Conservation (phyloP, 495 filamentous ascomycete genomes). For the Aspergillus campestris region DNA sequence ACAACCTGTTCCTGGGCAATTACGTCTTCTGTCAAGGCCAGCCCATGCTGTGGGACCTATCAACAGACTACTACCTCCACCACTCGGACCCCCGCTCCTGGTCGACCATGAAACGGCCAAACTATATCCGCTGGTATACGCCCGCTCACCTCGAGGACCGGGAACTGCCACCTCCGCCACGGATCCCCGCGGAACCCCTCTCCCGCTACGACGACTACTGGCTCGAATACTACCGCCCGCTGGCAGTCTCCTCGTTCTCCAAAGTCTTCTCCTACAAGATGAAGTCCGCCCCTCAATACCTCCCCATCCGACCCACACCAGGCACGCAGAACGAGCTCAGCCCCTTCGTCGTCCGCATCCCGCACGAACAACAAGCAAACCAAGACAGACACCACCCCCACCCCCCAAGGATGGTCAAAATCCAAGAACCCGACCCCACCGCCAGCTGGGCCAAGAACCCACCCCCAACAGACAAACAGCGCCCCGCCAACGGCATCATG, state of each 20-base stretch:
- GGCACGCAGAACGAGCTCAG: conserved; percentile 70
- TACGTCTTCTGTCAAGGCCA: conserved; percentile 87
- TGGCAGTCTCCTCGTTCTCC: conserved; percentile 70
- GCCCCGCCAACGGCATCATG: conserved; percentile 34
- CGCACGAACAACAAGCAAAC: conserved; percentile 27
- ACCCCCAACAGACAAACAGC: conserved; percentile 23
- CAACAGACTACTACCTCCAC: conserved; percentile 94
- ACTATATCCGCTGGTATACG: conserved; percentile 83
- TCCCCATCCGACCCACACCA: conserved; percentile 63
- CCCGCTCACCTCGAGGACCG: conserved; percentile 60
- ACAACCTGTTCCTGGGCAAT: conserved; percentile 95
- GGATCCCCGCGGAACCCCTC: conserved; percentile 45
- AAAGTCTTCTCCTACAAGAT: conserved; percentile 89
- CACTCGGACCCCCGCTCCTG: conserved; percentile 73
- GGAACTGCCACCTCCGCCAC: conserved; percentile 45
- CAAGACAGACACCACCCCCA: conserved; percentile 30
- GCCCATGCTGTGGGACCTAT: conserved; percentile 95
- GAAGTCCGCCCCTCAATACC: conserved; percentile 75
- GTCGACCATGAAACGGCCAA: conserved; percentile 53
- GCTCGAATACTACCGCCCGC: conserved; percentile 94
- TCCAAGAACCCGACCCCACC: conserved; percentile 29
- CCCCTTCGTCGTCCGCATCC: conserved; percentile 68
- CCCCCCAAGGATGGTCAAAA: conserved; percentile 35
- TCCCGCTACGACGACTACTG: conserved; percentile 87
- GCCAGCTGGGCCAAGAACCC: conserved; percentile 22